These are phyloP conservation scores for Zygosaccharomyces kombuchaensis DNA, from an alignment of 805 yeast species.

Conservation along the genomic window DNA sequence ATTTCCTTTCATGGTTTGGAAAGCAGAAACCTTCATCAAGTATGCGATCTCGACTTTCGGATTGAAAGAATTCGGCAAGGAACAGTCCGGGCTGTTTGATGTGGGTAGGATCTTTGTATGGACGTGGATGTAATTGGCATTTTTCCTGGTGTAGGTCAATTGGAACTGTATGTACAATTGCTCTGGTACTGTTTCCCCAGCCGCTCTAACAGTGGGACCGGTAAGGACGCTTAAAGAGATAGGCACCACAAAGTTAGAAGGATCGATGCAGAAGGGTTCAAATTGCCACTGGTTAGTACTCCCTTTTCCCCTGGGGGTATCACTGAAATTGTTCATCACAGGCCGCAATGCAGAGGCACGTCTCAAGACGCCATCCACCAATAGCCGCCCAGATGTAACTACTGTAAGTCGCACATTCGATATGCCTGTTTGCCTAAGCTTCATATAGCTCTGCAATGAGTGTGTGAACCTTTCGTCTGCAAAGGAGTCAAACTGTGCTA, in stretches of 20 bases:
- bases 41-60: conserved; percentile 7
- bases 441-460: conserved; percentile 3
- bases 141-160: conserved; percentile 2
- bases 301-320: conserved; percentile 16
- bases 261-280: conserved; percentile 4
- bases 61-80: conserved; percentile 7
- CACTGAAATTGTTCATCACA: conserved; percentile 10
- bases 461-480: conserved; percentile 9
- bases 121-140: conserved; percentile 5
- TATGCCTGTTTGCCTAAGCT: conserved; percentile 7
- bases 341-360: background rate
- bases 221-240: conserved; percentile 14
- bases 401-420: conserved; percentile 2
- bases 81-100: conserved; percentile 7
- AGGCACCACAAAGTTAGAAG: conserved; percentile 3
- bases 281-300: conserved; percentile 13
- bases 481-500: conserved; percentile 20
- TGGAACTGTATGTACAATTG: conserved; percentile 13
- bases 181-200: conserved; percentile 12
- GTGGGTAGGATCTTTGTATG: conserved; percentile 13
- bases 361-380: conserved; percentile 16
- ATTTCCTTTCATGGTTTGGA: conserved; percentile 4
- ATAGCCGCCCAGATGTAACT: conserved; percentile 4
- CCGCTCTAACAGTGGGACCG: conserved; percentile 10
- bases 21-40: conserved; percentile 15